phyloP scores from a whole-genome alignment of 495 filamentous ascomycete species.

The Recurvomyces mirabilis region DNA sequence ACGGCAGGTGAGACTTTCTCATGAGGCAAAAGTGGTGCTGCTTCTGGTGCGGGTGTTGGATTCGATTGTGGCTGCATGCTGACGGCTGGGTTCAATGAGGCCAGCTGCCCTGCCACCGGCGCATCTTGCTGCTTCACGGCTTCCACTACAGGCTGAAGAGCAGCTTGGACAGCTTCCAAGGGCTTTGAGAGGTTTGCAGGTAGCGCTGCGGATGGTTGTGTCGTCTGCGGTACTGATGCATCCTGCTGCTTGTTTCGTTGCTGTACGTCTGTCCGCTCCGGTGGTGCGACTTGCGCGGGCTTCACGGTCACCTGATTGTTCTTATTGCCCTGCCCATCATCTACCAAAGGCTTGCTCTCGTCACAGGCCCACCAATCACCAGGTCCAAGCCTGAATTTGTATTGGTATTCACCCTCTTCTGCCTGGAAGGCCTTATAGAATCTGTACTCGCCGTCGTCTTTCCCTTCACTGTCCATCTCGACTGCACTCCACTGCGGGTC shows the following conservation, averaged over 20 bases:
- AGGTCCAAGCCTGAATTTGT: constrained; percentile 55
- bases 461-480: constrained; percentile 42
- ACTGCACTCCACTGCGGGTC: constrained; percentile 50
- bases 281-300: neutral
- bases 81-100: neutral
- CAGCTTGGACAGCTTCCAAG: neutral
- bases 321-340: constrained; percentile 44
- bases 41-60: neutral
- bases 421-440: constrained; percentile 32
- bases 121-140: neutral
- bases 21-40: constrained; percentile 3
- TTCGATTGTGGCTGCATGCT: neutral
- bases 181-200: neutral
- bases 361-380: constrained; percentile 58
- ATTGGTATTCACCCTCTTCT: constrained; percentile 46
- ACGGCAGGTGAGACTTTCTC: no score
- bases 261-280: neutral
- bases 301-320: constrained; percentile 45
- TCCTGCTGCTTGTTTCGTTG: neutral
- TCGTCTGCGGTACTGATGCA: neutral
- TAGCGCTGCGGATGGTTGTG: neutral
- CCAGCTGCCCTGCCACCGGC: neutral
- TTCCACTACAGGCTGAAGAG: neutral
- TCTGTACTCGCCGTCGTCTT: constrained; percentile 22
- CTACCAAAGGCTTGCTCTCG: constrained; percentile 41